phyloP scores from a whole-genome alignment of 116 monocot species.

The Dioscorea cayenensis region DNA sequence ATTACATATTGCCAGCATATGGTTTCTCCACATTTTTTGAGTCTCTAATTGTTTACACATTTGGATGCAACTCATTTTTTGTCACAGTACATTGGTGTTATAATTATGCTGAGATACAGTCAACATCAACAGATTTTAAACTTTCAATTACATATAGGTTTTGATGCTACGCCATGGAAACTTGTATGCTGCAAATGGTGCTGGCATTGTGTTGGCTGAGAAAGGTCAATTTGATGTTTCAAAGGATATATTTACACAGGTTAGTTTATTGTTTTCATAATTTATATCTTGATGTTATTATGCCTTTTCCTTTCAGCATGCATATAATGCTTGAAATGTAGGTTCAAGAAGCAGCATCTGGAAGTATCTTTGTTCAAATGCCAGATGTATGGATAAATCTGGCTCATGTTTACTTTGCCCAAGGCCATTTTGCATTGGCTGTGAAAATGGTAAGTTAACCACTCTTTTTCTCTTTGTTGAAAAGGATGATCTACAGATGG shows the following conservation, averaged over 20 bases:
- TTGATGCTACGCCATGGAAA: constrained; percentile 65
- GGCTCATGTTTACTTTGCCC: constrained; percentile 98
- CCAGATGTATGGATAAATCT: constrained; percentile 97
- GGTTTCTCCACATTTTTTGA: too few species aligned
- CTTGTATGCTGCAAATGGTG: constrained; percentile 96
- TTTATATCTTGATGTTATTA: not conserved
- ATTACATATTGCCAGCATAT: too few species aligned
- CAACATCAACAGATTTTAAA: not conserved
- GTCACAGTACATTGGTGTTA: too few species aligned
- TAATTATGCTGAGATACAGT: too few species aligned
- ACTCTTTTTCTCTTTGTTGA: not conserved
- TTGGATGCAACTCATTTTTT: too few species aligned
- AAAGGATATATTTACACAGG: constrained; percentile 97
- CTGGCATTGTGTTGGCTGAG: constrained; percentile 86
- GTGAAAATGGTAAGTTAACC: constrained; percentile 70
- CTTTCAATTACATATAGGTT: constrained; percentile 30
- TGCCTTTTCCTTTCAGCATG: constrained; percentile 6
- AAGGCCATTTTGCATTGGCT: constrained; percentile 89
- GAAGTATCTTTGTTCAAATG: constrained; percentile 93
- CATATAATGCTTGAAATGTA: constrained; percentile 15
- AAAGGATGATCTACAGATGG: not conserved
- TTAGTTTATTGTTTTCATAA: constrained; percentile 9
- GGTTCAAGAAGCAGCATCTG: constrained; percentile 99
- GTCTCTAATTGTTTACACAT: too few species aligned
- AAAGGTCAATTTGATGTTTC: constrained; percentile 92